Base-by-base conservation (phyloP, 2,329 filamentous ascomycete genomes). In the Rhynchosporium graminicola region DNA sequence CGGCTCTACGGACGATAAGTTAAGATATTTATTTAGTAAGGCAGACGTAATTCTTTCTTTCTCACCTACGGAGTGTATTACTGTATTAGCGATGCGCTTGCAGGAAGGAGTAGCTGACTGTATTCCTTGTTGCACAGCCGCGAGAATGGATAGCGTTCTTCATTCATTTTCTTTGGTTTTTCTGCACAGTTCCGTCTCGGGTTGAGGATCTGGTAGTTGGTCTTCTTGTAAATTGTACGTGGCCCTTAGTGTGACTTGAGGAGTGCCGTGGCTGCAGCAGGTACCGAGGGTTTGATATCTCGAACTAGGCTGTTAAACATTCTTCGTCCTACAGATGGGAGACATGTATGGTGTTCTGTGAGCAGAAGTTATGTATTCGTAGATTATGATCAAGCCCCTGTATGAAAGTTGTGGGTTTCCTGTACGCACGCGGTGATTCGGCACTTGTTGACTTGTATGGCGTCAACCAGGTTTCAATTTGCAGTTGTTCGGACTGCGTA, bases 71-170 rank as follows among this genome's bases (percentile, higher is more conserved):
- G 20, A 20, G 20, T 20, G 20, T 20, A 20, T 20, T 20, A 20
- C 26, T 57, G 29, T 29, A 7, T n/a, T 29, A 15, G 20, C 2
- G 15, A 40, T 10, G 51, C 51, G 51, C 51, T 55, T 42, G 52
- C 20, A 20, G 20, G 20, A 38, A 2, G 26, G 3, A 29, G 42
- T 29, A 43, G 56, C 56, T 58, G 56, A 58, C 56, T 50, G 56
- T 58, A 12, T 20, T 20, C 20, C 20, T 20, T 20, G 56, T 48
- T 28, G 40, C 56, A 58, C 47, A 58, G 56, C 56, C 56, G 50
- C 56, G 26, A 20, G 15, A 20, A 31, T 47, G 46, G 12, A 20
- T 9, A 43, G 12, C 2, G 36, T 10, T 7, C 42, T 46, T 15
- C 8, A 12, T 15, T 43, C 42, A 5, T 43, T 3, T 43, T 12